These are phyloP conservation scores for Plenodomus lindquistii DNA, from an alignment of 2,329 filamentous ascomycete species.

Conservation along the genomic window DNA sequence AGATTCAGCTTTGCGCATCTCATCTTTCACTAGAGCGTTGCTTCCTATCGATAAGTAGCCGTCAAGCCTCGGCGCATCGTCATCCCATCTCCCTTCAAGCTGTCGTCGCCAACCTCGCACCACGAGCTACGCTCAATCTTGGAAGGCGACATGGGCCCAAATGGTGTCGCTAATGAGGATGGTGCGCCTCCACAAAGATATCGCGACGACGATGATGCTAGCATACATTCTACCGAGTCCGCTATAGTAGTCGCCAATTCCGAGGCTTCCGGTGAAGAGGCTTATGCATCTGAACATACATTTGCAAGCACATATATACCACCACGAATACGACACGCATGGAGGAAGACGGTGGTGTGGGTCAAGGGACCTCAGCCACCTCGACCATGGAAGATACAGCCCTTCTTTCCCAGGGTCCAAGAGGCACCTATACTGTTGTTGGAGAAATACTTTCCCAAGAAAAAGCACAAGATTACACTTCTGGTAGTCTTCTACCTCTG, in stretches of 20 bases:
- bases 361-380: slow-evolving; percentile 54
- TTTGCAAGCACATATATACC: slow-evolving; percentile 39
- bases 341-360: slow-evolving; percentile 49
- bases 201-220: slow-evolving; percentile 34
- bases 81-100: slow-evolving; percentile 17
- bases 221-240: slow-evolving; percentile 28
- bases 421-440: slow-evolving; percentile 67
- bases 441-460: slow-evolving; percentile 64
- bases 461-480: slow-evolving; percentile 62
- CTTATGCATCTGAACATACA: slow-evolving; percentile 20
- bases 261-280: slow-evolving; percentile 40
- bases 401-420: slow-evolving; percentile 68
- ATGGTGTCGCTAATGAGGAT: slow-evolving; percentile 26
- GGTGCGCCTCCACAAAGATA: slow-evolving; percentile 36
- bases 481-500: slow-evolving; percentile 63
- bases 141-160: slow-evolving; percentile 24
- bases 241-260: slow-evolving; percentile 28
- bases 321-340: slow-evolving; percentile 59
- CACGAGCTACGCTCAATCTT: slow-evolving; percentile 36
- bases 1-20: too few species aligned
- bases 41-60: slow-evolving; percentile 21
- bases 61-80: slow-evolving; percentile 10
- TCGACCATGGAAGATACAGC: slow-evolving; percentile 53
- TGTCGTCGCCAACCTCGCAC: slow-evolving; percentile 36
- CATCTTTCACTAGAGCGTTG: neutral